Base-by-base conservation (phyloP, 306 rosid genomes). In the Macrotyloma uniflorum region DNA sequence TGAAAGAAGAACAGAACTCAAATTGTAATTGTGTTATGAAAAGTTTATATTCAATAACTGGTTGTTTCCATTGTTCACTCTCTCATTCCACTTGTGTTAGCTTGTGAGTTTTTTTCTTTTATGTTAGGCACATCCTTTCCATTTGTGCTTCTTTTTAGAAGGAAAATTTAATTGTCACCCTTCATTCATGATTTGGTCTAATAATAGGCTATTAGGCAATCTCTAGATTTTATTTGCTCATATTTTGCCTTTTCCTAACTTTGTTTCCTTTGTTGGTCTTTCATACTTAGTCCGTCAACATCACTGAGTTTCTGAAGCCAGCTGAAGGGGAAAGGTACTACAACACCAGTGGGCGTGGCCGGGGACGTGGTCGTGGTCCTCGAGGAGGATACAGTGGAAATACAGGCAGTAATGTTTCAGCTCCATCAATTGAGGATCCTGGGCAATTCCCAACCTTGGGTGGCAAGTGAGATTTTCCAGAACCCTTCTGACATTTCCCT, bases 401-500 rank as follows among this genome's bases (percentile, higher is more conserved):
- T 87, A 72, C 74, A 30, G 66, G 13, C 63, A 62, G 85, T 93
- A 88, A 80, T 49, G 83, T 11, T 1, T 28, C 79, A 33, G 96
- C 99, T 64, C 99, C 94, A 64, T 80, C 92, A 0, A 95, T 95
- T 64, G 89, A 84, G 77, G 99, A 95, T 76, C 97, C 91, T 11
- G 91, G 91, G 64, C 99, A 95, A 59, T 95, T 95, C 89, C 99
- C 99, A 72, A 87, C 98, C 77, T 87, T 95, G 83, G 91, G 98
- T 79, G 98, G 86, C 80, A 93, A 93, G 94, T 95, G 96, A 95
- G 84, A 32, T 67, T 62, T 72, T 45, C 58, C 78, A 63, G 83
- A 75, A 75, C 88, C 84, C 84, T 75, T 77, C 35, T 32, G 75
- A 68, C 36, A 81, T 62, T 64, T 72, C 73, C 53, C 67, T 49